Evolutionary conservation across 805 yeast species (phyloP).

Genomic region (Candida nemodendra): DNA sequence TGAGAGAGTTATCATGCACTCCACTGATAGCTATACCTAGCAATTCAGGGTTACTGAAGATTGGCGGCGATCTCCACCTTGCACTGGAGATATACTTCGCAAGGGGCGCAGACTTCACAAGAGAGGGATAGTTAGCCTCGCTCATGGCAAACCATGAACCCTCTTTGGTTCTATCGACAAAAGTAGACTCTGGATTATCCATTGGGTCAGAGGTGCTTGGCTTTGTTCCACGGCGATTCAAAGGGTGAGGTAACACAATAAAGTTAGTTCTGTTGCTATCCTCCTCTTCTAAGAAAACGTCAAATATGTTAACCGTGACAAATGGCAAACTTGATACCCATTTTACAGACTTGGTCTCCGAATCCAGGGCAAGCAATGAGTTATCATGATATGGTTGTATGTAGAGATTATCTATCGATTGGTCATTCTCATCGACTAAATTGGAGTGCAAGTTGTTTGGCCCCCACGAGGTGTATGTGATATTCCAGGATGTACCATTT

Average conservation of each 20-base stretch:
- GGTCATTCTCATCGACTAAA: conserved; percentile 46
- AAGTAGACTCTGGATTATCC: conserved; percentile 46
- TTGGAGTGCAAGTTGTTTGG: conserved; percentile 77
- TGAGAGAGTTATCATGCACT: conserved; percentile 41
- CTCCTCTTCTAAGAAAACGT: conserved; percentile 46
- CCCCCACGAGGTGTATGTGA: conserved; percentile 86
- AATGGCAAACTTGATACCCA: conserved; percentile 79
- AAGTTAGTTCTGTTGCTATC: conserved; percentile 32
- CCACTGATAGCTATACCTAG: conserved; percentile 47
- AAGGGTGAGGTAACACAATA: conserved; percentile 69
- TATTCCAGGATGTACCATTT: conserved; percentile 74
- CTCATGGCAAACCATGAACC: conserved; percentile 89
- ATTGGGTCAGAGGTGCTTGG: conserved; percentile 9
- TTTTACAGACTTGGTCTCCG: conserved; percentile 63
- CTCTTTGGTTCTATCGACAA: conserved; percentile 59
- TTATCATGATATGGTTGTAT: conserved; percentile 84
- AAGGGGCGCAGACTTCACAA: conserved; percentile 76
- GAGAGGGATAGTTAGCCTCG: conserved; percentile 69
- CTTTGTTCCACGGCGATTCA: conserved; percentile 30
- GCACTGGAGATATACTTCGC: conserved; percentile 57
- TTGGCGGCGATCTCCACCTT: conserved; percentile 41
- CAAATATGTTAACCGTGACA: conserved; percentile 76
- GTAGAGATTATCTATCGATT: conserved; percentile 69
- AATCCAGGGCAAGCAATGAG: conserved; percentile 72
- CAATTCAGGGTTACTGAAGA: conserved; percentile 37